These are phyloP conservation scores for Xylaria acuta DNA, from an alignment of 495 filamentous ascomycete genomes.

Conservation along the genomic window DNA sequence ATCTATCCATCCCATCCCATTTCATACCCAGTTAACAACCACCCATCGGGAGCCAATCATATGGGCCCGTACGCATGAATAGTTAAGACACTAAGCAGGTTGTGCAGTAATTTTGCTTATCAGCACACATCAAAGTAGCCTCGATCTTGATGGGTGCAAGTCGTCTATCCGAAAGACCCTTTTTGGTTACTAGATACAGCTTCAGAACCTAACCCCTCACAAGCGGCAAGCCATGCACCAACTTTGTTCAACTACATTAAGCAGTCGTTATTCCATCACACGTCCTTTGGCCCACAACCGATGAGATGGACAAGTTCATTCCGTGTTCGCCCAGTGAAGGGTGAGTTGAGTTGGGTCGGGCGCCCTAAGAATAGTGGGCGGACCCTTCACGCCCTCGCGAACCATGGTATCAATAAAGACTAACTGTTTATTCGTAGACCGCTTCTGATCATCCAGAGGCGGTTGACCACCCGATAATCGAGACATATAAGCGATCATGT, in stretches of 20 bases:
- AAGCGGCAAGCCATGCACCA: not conserved
- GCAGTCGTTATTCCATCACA: slow-evolving; percentile 2
- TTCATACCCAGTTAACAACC: not conserved
- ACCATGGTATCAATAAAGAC: slow-evolving; percentile 29
- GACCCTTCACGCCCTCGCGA: not conserved
- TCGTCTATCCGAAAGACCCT: slow-evolving; percentile 16
- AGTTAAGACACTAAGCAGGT: not conserved
- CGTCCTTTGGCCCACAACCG: slow-evolving; percentile 1
- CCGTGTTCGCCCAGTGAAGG: not conserved
- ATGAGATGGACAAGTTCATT: not conserved
- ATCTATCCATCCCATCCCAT: not conserved
- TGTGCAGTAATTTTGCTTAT: not conserved
- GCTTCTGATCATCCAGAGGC: slow-evolving; percentile 7
- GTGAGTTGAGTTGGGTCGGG: not conserved
- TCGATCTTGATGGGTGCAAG: not conserved
- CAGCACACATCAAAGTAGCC: not conserved
- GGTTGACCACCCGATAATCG: not conserved
- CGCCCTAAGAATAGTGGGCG: not conserved
- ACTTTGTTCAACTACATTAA: not conserved
- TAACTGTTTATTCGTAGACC: slow-evolving; percentile 4
- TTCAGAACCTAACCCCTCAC: not conserved
- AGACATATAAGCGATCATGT: not conserved
- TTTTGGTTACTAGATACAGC: slow-evolving; percentile 1
- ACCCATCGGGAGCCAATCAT: not conserved
- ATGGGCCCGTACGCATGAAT: not conserved